A percentile compares a stretch with the other conserved stretches of the same genome.
Evolutionary conservation across 805 yeast genomes (phyloP).

Genomic region (Metschnikowia cubensis): DNA sequence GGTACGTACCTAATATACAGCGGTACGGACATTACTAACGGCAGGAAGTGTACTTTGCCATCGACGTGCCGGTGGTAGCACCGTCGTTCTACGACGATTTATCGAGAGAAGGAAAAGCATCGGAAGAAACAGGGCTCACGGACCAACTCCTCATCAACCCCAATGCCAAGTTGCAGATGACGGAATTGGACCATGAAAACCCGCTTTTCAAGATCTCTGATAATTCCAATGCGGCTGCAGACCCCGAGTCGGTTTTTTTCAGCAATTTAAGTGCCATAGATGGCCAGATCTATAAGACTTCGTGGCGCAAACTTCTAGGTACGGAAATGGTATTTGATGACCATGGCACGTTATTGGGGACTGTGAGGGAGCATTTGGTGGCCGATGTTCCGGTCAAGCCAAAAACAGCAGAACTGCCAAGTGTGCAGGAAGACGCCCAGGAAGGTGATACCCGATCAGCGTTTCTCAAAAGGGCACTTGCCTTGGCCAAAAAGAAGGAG

Average conservation of each 20-base stretch:
- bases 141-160: conserved; percentile 33
- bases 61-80: conserved; percentile 22
- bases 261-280: conserved; percentile 33
- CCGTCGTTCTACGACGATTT: conserved; percentile 17
- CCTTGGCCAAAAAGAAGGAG: conserved; percentile 9
- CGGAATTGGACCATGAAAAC: conserved; percentile 27
- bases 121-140: conserved; percentile 11
- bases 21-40: conserved; percentile 11
- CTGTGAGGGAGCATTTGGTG: conserved; percentile 37
- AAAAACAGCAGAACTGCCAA: conserved; percentile 5
- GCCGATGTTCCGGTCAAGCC: conserved; percentile 24
- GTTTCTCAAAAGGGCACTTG: conserved; percentile 22
- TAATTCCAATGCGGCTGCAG: conserved; percentile 21
- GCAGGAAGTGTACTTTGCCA: conserved; percentile 23
- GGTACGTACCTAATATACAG: conserved; percentile 15
- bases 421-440: conserved; percentile 16
- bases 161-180: conserved; percentile 38
- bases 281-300: conserved; percentile 60
- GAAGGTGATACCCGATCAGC: conserved; percentile 19
- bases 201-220: conserved; percentile 38
- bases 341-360: conserved; percentile 38
- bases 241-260: conserved; percentile 17
- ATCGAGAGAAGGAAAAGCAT: conserved; percentile 4
- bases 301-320: conserved; percentile 77
- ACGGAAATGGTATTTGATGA: conserved; percentile 53